Evolutionary conservation across 768 basidiomycete genomes (phyloP), one percentile per base, ranked within the genome.

Genomic region (Boletus reticulatus): DNA sequence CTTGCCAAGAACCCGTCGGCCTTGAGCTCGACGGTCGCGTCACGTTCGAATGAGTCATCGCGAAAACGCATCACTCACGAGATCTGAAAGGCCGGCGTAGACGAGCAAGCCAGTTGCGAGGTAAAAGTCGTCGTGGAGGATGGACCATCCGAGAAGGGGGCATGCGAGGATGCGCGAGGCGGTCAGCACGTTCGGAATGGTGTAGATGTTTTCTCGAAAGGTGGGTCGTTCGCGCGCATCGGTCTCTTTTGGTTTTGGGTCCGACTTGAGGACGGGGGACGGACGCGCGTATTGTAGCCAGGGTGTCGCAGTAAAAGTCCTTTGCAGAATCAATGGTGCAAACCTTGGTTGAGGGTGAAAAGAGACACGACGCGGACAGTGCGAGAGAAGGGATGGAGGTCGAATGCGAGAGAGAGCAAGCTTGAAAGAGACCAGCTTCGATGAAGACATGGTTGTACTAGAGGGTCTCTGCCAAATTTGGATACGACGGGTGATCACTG

Each of bases 1-100:
- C 97, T 79, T 1, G 97, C 97, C 56, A 99, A 73, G 67, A 77
- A 98, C 0, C 97, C 97, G 64, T 99, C 97, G 53, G 87, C 81
- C 96, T 39, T 39, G 16, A 39, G 8, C 8, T 19, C 47, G 29
- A 39, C 13, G 17, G 48, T 32, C 27, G 37, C 10, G 41, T 46
- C 57, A 60, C 58, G 11, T 37, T 17, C 36, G 36, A 37, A 17
- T 37, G 13, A 17, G 43, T 4, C 16, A 12, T 9, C 20, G 14
- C 32, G 22, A 31, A 36, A 57, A 58, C 51, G 29, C 0, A 32
- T 22, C 19, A 74, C 89, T 68, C 64, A 98, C 95, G 79, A 87
- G 73, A 72, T 98, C 97, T 6, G 92, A 92, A 52, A 94, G 73
- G n/a, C 95, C 94, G 1, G 95, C 94, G 64, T 93, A 95, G 9